phyloP scores from a whole-genome alignment of 2,329 filamentous ascomycete genomes.

The Didymella glomerata region DNA sequence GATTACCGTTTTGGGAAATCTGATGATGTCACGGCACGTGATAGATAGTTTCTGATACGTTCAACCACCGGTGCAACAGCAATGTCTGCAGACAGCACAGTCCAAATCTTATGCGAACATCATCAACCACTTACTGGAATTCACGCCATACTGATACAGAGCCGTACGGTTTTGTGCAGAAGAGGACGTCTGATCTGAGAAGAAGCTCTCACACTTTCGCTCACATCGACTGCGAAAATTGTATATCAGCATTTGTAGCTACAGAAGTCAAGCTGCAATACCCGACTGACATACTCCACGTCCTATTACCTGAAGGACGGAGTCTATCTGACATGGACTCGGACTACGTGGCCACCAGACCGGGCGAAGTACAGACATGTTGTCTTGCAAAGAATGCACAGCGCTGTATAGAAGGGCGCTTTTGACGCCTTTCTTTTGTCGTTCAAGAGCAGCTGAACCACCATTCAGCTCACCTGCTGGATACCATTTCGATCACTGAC shows the following conservation, averaged over 20 bases:
- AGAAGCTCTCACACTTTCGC: neutral
- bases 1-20: constrained; percentile 30
- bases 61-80: neutral
- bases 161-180: neutral
- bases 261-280: neutral
- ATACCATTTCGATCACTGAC: neutral
- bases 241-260: neutral
- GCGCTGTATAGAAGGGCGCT: no score
- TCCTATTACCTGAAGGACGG: neutral
- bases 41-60: neutral
- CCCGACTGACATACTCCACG: no score
- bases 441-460: neutral
- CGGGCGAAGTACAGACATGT: neutral
- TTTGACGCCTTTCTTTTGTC: neutral
- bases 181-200: neutral
- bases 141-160: neutral
- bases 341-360: neutral
- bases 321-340: neutral
- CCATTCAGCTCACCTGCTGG: neutral
- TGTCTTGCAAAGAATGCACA: neutral
- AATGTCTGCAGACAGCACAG: neutral
- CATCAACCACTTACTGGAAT: neutral
- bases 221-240: neutral
- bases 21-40: constrained; percentile 41
- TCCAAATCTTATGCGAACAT: neutral